Base-by-base conservation (phyloP, 2,329 filamentous ascomycete species). In the Trichoderma sp. region DNA sequence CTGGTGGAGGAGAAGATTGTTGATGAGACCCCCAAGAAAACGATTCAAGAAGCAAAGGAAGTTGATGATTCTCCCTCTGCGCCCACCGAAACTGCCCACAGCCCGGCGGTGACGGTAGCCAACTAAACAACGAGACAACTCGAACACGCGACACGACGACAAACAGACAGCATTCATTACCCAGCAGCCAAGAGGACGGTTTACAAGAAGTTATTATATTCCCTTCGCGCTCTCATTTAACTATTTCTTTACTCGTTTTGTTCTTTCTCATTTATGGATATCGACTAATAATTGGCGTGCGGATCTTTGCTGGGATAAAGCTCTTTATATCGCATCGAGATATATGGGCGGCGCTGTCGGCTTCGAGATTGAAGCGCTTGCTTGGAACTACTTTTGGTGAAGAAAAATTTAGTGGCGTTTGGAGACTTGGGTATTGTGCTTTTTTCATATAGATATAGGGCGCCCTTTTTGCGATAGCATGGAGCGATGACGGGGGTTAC, bases 11-110 rank as follows among this genome's bases (percentile, higher is more conserved):
- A 81, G 20, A 73, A 75, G 23, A 74, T 73, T 28, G 74, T 78
- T 58, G 80, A 80, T 30, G 78, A 79, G 11, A 81, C 79, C 1
- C 78, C 79, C 11, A 78, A 75, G 55, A 80, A 78, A 73, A 65
- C 72, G 63, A 70, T 69, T 28, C 73, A 75, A 65, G 77, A 78
- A 39, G 32, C 39, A 36, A 75, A 72, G 9, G 62, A 63, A 39
- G 68, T 47, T 68, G 43, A 59, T 9, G 61, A 62, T 23, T 61
- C 68, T 47, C 64, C 32, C 28, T 53, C 63, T n/a, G 50, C 68
- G 15, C 53, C 64, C 32, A 70, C 55, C 17, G 71, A 71, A 47
- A 32, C 59, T 17, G 50, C 30, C 13, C 68, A 61, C 39, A 43
- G 39, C 13, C 62, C 20, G 26, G 61, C 66, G 1, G 55, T 70